A percentile compares a stretch with the other conserved stretches of the same genome.
phyloP scores from a whole-genome alignment of 225 moss, liverwort and hornwort genomes.

The Ulota crispa region DNA sequence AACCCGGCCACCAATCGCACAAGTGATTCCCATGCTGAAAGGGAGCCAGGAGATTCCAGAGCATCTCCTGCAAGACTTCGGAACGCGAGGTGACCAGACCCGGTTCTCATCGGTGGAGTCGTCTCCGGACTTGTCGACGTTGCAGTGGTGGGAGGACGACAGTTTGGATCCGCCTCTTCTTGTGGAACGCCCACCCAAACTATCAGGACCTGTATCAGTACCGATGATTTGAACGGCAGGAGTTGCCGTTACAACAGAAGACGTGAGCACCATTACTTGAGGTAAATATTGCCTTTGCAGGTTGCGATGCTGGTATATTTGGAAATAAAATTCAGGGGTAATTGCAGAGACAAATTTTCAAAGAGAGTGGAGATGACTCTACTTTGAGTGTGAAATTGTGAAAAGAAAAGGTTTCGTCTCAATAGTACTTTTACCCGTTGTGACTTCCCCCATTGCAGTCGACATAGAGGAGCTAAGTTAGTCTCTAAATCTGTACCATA shows the following conservation, averaged over 20 bases:
- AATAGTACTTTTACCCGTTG: not conserved
- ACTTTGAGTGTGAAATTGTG: conserved; percentile 14
- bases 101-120: conserved; percentile 28
- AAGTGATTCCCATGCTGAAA: conserved; percentile 45
- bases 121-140: conserved; percentile 38
- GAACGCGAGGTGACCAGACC: conserved; percentile 34
- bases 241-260: not conserved
- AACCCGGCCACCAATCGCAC: conserved; percentile 35
- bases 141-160: conserved; percentile 54
- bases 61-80: conserved; percentile 39
- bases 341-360: not conserved
- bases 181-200: conserved; percentile 41
- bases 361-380: not conserved
- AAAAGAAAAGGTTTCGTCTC: not conserved
- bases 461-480: conserved; percentile 3
- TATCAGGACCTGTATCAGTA: conserved; percentile 28
- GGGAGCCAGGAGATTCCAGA: conserved; percentile 41
- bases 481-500: conserved; percentile 28
- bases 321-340: not conserved
- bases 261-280: not conserved
- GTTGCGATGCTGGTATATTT: not conserved
- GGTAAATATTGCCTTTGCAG: not conserved
- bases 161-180: conserved; percentile 46
- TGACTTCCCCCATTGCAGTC: not conserved
- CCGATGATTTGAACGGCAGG: conserved; percentile 4